phyloP scores from a whole-genome alignment of 495 filamentous ascomycete genomes.

The Barbatosphaeria neglecta region DNA sequence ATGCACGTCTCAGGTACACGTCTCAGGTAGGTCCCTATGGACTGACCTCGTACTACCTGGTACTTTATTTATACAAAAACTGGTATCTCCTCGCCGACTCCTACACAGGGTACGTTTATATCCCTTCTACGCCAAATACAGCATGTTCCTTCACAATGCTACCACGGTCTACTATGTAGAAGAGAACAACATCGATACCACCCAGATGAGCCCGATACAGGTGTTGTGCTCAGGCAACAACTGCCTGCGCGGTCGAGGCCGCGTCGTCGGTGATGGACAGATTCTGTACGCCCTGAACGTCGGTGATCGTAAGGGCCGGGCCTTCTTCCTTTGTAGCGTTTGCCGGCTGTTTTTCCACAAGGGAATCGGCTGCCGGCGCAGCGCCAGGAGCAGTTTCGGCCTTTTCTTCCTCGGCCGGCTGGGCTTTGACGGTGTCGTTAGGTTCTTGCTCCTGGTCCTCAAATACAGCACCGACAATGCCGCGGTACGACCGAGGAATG shows the following conservation, averaged over 20 bases:
- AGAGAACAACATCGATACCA: conserved; percentile 31
- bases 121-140: no score
- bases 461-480: not conserved
- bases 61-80: no score
- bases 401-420: conserved; percentile 9
- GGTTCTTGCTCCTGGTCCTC: not conserved
- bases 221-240: conserved; percentile 1
- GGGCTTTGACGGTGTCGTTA: not conserved
- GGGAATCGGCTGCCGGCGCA: not conserved
- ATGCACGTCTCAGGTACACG: no score
- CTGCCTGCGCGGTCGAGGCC: not conserved
- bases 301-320: conserved; percentile 3
- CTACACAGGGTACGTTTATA: no score
- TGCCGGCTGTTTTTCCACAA: not conserved
- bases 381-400: conserved; percentile 1
- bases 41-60: no score
- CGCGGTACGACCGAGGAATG: conserved; percentile 21
- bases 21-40: no score
- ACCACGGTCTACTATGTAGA: not conserved
- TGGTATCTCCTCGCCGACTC: no score
- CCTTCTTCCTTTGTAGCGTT: conserved; percentile 6
- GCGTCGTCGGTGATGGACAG: conserved; percentile 6
- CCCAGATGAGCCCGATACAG: no score
- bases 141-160: no score
- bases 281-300: conserved; percentile 6